These are phyloP conservation scores for Tympanopsis confertula DNA, from an alignment of 2,329 filamentous ascomycete species.

Conservation along the genomic window DNA sequence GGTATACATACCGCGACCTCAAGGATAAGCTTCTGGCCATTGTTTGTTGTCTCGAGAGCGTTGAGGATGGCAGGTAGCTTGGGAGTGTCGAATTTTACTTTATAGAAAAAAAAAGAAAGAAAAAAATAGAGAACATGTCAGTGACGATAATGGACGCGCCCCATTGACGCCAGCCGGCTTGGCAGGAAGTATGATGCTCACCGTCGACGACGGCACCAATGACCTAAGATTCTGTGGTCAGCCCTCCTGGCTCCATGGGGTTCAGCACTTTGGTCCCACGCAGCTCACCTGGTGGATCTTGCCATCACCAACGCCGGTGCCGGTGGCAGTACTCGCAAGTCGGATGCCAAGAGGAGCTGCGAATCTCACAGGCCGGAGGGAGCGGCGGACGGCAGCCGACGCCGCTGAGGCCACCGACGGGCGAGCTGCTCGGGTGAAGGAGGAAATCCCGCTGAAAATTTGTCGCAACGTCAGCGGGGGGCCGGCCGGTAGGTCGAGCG, in stretches of 20 bases:
- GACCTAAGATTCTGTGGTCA: slow-evolving; percentile 66
- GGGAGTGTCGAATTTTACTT: slow-evolving; percentile 92
- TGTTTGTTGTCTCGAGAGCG: slow-evolving; percentile 83
- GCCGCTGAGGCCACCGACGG: background rate
- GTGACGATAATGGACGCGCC: slow-evolving; percentile 4
- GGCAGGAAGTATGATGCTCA: slow-evolving; percentile 45
- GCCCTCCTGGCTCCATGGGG: too few relatives aligned
- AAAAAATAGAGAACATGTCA: too few relatives aligned
- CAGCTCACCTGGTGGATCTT: background rate
- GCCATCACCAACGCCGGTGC: background rate
- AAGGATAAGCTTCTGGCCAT: slow-evolving; percentile 84
- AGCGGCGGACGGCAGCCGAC: too few relatives aligned
- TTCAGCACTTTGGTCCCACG: too few relatives aligned
- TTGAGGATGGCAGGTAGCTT: slow-evolving; percentile 96
- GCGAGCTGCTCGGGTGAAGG: background rate
- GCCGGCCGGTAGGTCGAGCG: background rate
- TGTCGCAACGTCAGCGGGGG: background rate
- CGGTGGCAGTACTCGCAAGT: background rate
- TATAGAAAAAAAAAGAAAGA: slow-evolving; percentile 15
- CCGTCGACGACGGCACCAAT: slow-evolving; percentile 99
- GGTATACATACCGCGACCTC: slow-evolving; percentile 74
- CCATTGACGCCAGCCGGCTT: too few relatives aligned
- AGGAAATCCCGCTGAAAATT: background rate
- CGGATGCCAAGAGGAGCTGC: background rate
- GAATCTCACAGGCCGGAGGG: background rate